These are phyloP conservation scores for Colletotrichum orchidophilum DNA, from an alignment of 2,329 filamentous ascomycete species.

Conservation along the genomic window DNA sequence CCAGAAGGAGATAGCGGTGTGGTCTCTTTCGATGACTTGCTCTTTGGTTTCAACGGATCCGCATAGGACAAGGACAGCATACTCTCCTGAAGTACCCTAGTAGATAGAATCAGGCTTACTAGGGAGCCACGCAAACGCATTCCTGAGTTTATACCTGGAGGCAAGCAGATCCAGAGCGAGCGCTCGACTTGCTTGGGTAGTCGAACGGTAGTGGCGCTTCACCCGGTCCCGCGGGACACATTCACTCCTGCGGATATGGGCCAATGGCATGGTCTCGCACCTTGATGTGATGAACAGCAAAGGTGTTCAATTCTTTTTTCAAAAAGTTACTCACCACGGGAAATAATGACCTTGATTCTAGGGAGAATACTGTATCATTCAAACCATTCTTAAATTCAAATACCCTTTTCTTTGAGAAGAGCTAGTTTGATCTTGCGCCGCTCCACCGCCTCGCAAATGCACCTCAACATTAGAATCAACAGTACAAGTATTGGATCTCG, in stretches of 20 bases:
- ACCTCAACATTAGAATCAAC: not conserved
- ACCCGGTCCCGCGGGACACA: not conserved
- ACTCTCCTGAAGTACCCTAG: slow-evolving; percentile 11
- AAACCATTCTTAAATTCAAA: not conserved
- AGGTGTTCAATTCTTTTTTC: not conserved
- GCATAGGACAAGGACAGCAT: slow-evolving; percentile 42
- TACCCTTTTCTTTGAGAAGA: not conserved
- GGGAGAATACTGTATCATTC: too few species aligned
- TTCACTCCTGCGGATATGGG: slow-evolving; percentile 13
- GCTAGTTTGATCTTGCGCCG: not conserved
- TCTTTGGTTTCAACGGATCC: slow-evolving; percentile 45
- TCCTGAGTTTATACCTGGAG: not conserved
- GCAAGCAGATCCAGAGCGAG: not conserved
- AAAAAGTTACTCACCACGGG: not conserved
- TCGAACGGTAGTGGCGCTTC: not conserved
- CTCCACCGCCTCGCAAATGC: not conserved
- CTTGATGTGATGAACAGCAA: not conserved
- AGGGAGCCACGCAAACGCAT: too few species aligned
- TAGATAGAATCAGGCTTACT: accelerated
- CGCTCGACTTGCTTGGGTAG: not conserved
- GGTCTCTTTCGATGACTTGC: slow-evolving; percentile 39
- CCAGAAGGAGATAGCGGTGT: slow-evolving; percentile 19
- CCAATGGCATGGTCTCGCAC: not conserved
- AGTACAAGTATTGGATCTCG: not conserved
- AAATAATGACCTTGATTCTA: not conserved